phyloP scores from a whole-genome alignment of 148 eudicot species.

The Chenopodium suecicum region DNA sequence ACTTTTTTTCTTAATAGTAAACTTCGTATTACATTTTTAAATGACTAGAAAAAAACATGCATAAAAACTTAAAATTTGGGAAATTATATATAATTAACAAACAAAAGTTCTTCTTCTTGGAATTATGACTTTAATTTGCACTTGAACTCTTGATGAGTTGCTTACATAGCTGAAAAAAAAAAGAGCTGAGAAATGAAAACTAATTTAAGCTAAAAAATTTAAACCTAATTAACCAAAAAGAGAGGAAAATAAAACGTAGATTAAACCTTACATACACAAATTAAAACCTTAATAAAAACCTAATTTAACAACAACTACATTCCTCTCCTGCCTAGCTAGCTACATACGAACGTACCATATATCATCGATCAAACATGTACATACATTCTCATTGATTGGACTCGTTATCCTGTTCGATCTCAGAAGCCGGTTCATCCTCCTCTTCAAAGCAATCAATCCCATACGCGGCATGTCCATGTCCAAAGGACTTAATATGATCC shows the following conservation, averaged over 20 bases:
- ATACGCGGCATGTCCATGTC: constrained; percentile 61
- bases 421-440: constrained; percentile 75
- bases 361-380: neutral
- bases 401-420: constrained; percentile 65
- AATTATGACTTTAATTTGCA: neutral
- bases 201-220: too few relatives aligned
- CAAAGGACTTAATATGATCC: constrained; percentile 76
- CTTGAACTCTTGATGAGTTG: neutral
- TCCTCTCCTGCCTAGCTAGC: neutral
- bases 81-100: too few relatives aligned
- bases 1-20: neutral
- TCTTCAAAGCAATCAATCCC: constrained; percentile 70
- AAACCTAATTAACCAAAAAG: constrained; percentile 11
- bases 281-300: neutral
- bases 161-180: constrained; percentile 3
- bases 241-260: neutral
- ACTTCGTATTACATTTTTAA: too few relatives aligned
- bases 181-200: neutral
- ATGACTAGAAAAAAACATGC: neutral
- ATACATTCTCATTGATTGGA: constrained; percentile 24
- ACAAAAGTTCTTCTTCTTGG: too few relatives aligned
- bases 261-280: neutral
- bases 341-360: too few relatives aligned
- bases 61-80: too few relatives aligned
- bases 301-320: neutral